Percentiles rank a stretch among this genome's conserved stretches.
phyloP scores from a whole-genome alignment of 1,284 basidiomycete species.

The Apiotrichum akiyoshidainum region DNA sequence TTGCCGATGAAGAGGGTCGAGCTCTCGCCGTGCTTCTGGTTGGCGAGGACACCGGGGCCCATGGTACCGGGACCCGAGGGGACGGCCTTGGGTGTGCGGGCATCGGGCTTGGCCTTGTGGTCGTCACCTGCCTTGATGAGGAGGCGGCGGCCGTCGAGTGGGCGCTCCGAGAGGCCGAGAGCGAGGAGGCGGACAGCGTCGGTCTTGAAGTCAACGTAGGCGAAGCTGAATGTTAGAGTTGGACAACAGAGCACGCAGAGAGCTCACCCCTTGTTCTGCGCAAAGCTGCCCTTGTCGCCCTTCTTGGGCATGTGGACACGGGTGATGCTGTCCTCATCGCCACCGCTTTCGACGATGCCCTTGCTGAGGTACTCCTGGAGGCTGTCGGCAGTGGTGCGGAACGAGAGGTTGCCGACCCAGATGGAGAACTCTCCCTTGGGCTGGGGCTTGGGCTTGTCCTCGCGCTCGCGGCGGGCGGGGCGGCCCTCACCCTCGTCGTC shows the following conservation, averaged over 20 bases:
- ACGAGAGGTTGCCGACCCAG: slow-evolving; percentile 94
- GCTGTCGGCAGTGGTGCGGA: slow-evolving; percentile 74
- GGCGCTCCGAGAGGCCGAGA: slow-evolving; percentile 74
- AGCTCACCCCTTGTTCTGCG: slow-evolving; percentile 55
- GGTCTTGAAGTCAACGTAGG: slow-evolving; percentile 89
- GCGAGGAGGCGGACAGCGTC: slow-evolving; percentile 70
- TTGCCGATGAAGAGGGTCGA: slow-evolving; percentile 47
- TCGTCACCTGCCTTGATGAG: slow-evolving; percentile 91
- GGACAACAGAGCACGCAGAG: background rate
- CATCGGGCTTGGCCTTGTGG: slow-evolving; percentile 51
- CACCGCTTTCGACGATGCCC: slow-evolving; percentile 53
- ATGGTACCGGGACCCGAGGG: slow-evolving; percentile 28
- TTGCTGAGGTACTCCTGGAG: slow-evolving; percentile 70
- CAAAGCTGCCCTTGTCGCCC: slow-evolving; percentile 43
- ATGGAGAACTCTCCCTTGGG: slow-evolving; percentile 61
- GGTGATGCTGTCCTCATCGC: slow-evolving; percentile 47
- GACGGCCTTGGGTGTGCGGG: slow-evolving; percentile 54
- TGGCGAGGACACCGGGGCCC: slow-evolving; percentile 31
- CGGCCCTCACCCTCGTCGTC: slow-evolving; percentile 10
- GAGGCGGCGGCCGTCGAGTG: slow-evolving; percentile 77
- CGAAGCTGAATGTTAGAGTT: slow-evolving; percentile 62
- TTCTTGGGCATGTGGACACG: slow-evolving; percentile 57
- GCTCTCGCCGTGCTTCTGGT: slow-evolving; percentile 46
- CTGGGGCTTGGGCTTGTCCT: slow-evolving; percentile 57
- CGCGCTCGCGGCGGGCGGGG: slow-evolving; percentile 47